These are phyloP conservation scores for Pseudocercospora fijiensis DNA, from an alignment of 2,329 filamentous ascomycete species.

Conservation along the genomic window DNA sequence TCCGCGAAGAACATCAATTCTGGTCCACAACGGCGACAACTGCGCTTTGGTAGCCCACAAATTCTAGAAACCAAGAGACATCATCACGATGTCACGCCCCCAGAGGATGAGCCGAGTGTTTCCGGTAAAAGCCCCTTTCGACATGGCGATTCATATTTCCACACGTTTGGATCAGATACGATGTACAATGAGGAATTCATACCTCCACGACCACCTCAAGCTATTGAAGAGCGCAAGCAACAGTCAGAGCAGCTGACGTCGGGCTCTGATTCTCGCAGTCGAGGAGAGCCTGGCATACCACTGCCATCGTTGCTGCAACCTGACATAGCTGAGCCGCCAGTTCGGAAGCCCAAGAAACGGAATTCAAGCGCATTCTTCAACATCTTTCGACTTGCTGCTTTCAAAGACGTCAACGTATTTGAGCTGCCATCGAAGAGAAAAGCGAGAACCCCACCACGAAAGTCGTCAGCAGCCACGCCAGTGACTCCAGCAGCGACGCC, in stretches of 20 bases:
- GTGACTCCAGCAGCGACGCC: slow-evolving; percentile 13
- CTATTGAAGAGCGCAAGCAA: slow-evolving; percentile 2
- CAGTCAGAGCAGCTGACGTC: background rate
- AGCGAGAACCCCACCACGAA: background rate
- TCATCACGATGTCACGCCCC: slow-evolving; percentile 29
- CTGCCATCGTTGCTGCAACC: background rate
- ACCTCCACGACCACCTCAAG: slow-evolving; percentile 9
- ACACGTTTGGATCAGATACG: slow-evolving; percentile 26
- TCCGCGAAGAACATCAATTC: slow-evolving; percentile 1
- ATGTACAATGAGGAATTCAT: slow-evolving; percentile 25
- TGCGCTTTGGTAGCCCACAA: slow-evolving; percentile 19
- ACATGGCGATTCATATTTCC: slow-evolving; percentile 30
- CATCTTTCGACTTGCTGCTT: slow-evolving; percentile 21
- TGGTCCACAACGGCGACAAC: slow-evolving; percentile 4
- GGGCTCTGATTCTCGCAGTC: background rate
- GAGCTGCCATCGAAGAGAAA: background rate
- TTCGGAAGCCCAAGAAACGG: slow-evolving; percentile 8
- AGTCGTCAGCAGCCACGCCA: background rate
- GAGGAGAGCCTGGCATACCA: background rate
- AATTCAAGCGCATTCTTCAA: slow-evolving; percentile 25
- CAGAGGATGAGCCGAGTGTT: slow-evolving; percentile 22
- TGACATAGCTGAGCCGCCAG: slow-evolving; percentile 1
- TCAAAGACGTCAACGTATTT: slow-evolving; percentile 16
- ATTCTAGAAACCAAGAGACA: slow-evolving; percentile 15
- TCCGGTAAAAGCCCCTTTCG: slow-evolving; percentile 11